Evolutionary conservation across 306 rosid genomes (phyloP), one percentile per base, ranked within the genome.

Genomic region (Betula pendula): DNA sequence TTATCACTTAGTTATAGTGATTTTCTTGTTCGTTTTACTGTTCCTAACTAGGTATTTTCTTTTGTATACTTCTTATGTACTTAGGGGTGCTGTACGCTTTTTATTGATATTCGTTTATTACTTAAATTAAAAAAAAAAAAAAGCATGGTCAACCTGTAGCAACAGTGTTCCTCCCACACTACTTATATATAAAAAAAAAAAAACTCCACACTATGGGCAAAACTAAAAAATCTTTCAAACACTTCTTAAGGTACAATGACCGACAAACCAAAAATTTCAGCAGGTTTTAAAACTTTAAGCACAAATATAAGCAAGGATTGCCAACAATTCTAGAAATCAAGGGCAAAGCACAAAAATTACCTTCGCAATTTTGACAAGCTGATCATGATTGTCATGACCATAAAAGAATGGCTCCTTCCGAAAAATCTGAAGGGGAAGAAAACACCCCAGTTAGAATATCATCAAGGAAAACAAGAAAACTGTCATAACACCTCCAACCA

Each of bases 391-490:
- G 96, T 96, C 99, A 22, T 92, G 98, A 19, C 99, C 99, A 84
- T 88, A 92, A 82, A 96, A 92, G 88, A 96, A 96, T 43, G 99
- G 98, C 70, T 96, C 99, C 93, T 92, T 92, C 80, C 92, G 96
- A 79, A 92, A 92, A 80, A 90, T 90, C 96, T 90, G 79, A 79
- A 84, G 70, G 27, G 20, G 70, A 38, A 65, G 5, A 8, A 65
- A 33, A 35, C 25, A 65, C 44, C 48, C 48, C 47, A 35, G 4
- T 56, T 9, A 38, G 48, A 40, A 65, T n/a, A 65, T 65, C 15
- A 19, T 17, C 48, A 65, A 6, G 24, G 69, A 62, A 24, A 29
- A 59, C 66, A 59, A 58, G 33, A 27, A 59, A 59, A 29, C 31
- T 62, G 20, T 31, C 69, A 33, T 62, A 22, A 12, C 42, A 13